These are phyloP conservation scores for Ceratobasidium sp. DNA, from an alignment of 1,284 basidiomycete species.

Conservation along the genomic window DNA sequence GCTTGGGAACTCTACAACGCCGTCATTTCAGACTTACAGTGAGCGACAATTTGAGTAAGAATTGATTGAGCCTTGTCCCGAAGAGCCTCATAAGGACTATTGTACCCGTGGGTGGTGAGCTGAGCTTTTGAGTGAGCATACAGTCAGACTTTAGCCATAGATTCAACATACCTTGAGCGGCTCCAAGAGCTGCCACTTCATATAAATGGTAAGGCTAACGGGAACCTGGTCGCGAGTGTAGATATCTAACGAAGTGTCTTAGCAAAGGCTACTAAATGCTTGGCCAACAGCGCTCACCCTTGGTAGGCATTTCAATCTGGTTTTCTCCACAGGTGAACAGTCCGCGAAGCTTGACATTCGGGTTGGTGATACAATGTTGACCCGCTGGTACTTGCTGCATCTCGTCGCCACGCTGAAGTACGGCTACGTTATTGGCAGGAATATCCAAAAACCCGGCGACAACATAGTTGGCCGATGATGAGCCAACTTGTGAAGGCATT, in stretches of 20 bases:
- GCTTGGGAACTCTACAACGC: neutral
- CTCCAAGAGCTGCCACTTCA: conserved; percentile 81
- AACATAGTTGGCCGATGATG: conserved; percentile 64
- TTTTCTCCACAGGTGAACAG: conserved; percentile 80
- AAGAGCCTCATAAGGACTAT: conserved; percentile 80
- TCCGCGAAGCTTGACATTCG: conserved; percentile 77
- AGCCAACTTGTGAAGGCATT: conserved; percentile 65
- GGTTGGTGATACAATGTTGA: conserved; percentile 81
- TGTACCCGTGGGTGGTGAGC: conserved; percentile 79
- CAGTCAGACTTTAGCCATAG: neutral
- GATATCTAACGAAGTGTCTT: conserved; percentile 50
- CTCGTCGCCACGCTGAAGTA: conserved; percentile 79
- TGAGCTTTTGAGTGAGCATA: conserved; percentile 41
- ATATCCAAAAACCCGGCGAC: conserved; percentile 81
- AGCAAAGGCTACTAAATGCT: neutral
- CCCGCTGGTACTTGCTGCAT: conserved; percentile 76
- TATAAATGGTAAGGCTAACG: conserved; percentile 78
- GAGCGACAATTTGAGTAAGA: conserved; percentile 80
- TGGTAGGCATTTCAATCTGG: conserved; percentile 82
- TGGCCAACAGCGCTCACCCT: conserved; percentile 59
- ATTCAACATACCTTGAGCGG: conserved; percentile 63
- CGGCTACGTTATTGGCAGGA: conserved; percentile 82
- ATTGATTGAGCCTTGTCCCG: conserved; percentile 82
- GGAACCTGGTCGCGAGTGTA: conserved; percentile 85
- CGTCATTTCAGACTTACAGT: conserved; percentile 55